Conservation (phyloP, 1,139 yeast genomes). For the Arxiozyma bovina region DNA sequence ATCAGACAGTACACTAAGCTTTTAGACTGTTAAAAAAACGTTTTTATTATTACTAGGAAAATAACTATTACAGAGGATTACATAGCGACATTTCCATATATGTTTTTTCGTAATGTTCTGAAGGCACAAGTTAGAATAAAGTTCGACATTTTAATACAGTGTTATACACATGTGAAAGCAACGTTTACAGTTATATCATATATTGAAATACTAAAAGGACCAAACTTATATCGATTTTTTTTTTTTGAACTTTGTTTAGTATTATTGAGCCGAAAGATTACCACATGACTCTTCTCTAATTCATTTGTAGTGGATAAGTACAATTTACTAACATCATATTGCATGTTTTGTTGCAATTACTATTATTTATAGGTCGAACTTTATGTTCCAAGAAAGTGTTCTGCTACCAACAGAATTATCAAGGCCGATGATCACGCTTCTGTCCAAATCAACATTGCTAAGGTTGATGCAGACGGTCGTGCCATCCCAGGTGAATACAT, state of each 20-base stretch:
- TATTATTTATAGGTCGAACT: constrained; percentile 71
- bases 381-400: constrained; percentile 99
- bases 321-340: neutral
- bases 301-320: neutral
- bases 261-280: too few species aligned
- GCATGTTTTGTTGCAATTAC: neutral
- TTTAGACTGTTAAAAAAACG: neutral
- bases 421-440: constrained; percentile 99
- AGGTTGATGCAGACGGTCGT: constrained; percentile 92
- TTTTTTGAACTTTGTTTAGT: neutral
- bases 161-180: neutral
- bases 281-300: neutral
- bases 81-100: neutral
- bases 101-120: neutral
- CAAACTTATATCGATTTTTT: constrained; percentile 5
- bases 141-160: too few species aligned
- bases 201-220: neutral
- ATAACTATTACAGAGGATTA: too few species aligned
- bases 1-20: too few species aligned
- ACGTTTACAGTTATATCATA: neutral
- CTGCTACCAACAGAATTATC: constrained; percentile 99
- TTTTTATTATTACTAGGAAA: too few species aligned
- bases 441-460: constrained; percentile 84
- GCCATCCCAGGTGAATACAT: constrained; percentile 86
- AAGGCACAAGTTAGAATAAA: neutral